phyloP scores from a whole-genome alignment of 345 rosid genomes.

The Pistacia integerrima region DNA sequence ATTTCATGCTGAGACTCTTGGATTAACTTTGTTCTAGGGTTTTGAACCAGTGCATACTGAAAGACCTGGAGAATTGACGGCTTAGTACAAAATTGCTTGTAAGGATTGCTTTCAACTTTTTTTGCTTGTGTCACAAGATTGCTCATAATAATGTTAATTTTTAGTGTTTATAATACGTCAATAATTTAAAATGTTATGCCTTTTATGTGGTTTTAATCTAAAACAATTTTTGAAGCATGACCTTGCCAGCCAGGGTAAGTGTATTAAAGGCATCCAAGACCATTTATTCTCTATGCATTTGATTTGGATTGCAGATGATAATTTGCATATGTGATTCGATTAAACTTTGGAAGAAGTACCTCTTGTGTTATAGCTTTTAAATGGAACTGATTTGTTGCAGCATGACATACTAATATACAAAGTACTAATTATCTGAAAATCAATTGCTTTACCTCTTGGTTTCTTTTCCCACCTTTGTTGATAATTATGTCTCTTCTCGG shows the following conservation, averaged over 20 bases:
- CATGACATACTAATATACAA: not conserved
- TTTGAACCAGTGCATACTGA: slow-evolving; percentile 70
- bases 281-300: not conserved
- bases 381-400: not conserved
- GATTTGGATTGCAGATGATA: not conserved
- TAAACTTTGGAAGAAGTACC: slow-evolving; percentile 6
- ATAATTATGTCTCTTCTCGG: not conserved
- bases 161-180: not conserved
- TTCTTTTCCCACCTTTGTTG: not conserved
- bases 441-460: not conserved
- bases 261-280: not conserved
- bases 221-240: not conserved
- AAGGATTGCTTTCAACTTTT: slow-evolving; percentile 35
- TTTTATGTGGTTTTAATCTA: not conserved
- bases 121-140: slow-evolving; percentile 10
- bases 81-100: slow-evolving; percentile 94
- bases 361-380: not conserved
- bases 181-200: not conserved
- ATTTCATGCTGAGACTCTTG: too few relatives aligned
- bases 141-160: not conserved
- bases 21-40: slow-evolving; percentile 30
- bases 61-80: slow-evolving; percentile 90
- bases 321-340: not conserved
- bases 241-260: not conserved
- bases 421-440: not conserved